Percentiles rank a stretch among this genome's conserved stretches.
These are phyloP conservation scores for Aspergillus puulaauensis DNA, from an alignment of 2,329 filamentous ascomycete species.

Conservation along the genomic window DNA sequence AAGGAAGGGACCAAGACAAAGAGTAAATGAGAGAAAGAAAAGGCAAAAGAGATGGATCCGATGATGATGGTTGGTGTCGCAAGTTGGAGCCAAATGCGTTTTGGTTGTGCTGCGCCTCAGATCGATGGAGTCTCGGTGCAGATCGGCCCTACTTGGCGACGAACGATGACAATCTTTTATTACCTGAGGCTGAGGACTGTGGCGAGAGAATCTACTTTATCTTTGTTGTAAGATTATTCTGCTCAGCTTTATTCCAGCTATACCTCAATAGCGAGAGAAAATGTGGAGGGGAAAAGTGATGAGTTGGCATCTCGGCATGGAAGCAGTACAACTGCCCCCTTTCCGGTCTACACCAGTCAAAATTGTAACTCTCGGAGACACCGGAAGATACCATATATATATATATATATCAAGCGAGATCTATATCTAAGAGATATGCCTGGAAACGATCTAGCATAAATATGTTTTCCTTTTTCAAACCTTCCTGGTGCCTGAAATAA, in stretches of 20 bases:
- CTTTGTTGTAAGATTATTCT: background rate
- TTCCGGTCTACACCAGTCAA: background rate
- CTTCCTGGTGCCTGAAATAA: too few species aligned
- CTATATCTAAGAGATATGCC: too few species aligned
- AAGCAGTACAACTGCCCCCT: background rate
- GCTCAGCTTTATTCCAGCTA: background rate
- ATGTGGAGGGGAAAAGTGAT: background rate
- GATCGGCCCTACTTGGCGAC: slow-evolving; percentile 3
- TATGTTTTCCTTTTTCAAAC: too few species aligned
- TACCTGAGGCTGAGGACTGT: slow-evolving; percentile 7
- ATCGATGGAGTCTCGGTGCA: slow-evolving; percentile 10
- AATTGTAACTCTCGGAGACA: background rate
- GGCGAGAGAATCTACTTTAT: background rate
- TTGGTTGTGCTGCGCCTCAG: slow-evolving; percentile 12
- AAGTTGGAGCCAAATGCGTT: background rate
- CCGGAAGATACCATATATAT: too few species aligned
- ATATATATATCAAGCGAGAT: too few species aligned
- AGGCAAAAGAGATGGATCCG: background rate
- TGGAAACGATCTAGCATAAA: too few species aligned
- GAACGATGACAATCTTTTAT: background rate
- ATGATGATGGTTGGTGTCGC: slow-evolving; percentile 6
- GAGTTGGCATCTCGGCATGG: background rate
- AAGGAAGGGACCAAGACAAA: slow-evolving; percentile 10
- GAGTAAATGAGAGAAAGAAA: slow-evolving; percentile 5
- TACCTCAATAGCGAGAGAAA: background rate